Conservation (phyloP, 176 grass and related monocot genomes). For the Ensete ventricosum region DNA sequence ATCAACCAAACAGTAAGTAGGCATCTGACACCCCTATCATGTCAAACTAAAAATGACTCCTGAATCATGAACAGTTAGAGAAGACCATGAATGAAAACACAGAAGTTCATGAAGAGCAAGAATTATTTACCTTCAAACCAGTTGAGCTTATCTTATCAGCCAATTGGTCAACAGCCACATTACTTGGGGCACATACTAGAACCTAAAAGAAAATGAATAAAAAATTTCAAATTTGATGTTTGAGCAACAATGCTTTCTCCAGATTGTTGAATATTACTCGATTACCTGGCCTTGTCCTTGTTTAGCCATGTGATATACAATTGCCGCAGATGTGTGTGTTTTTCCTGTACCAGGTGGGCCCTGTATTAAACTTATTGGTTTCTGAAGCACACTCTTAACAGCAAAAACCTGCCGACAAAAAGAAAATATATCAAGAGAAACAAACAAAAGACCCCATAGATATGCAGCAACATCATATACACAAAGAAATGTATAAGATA, state of each 20-base stretch:
- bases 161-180: constrained; percentile 97
- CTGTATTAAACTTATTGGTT: constrained; percentile 98
- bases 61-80: not conserved
- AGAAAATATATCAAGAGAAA: constrained; percentile 1
- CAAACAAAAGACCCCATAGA: not conserved
- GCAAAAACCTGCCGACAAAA: constrained; percentile 70
- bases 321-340: constrained; percentile 97
- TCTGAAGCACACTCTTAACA: constrained; percentile 99
- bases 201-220: constrained; percentile 42
- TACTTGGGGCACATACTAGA: constrained; percentile 96
- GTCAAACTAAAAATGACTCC: not conserved
- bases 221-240: constrained; percentile 1
- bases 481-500: no score
- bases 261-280: constrained; percentile 15
- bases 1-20: not conserved
- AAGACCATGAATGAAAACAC: not conserved
- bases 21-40: not conserved
- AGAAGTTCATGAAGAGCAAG: not conserved
- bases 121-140: constrained; percentile 65
- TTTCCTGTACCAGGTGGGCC: constrained; percentile 97
- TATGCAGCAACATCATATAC: not conserved
- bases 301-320: constrained; percentile 99
- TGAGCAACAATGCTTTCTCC: not conserved
- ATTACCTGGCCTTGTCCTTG: constrained; percentile 98
- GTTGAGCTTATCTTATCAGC: constrained; percentile 99